Evolutionary conservation across 768 basidiomycete genomes (phyloP).

Genomic region (Pisolithus orientalis): DNA sequence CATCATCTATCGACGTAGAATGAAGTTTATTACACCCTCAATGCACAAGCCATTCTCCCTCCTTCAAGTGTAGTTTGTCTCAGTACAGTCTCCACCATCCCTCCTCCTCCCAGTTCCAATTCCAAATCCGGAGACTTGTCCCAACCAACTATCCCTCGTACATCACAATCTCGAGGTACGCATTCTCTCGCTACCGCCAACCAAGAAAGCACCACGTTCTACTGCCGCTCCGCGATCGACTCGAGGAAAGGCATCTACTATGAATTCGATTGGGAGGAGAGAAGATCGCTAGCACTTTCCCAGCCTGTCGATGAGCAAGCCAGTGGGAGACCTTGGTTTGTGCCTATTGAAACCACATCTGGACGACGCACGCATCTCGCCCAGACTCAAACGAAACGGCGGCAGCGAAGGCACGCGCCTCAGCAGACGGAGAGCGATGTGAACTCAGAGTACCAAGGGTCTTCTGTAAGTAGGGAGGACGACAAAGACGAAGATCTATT

Average conservation of each 20-base stretch:
- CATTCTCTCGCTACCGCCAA: conserved; percentile 7
- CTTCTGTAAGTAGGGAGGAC: neutral
- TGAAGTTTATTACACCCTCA: conserved; percentile 66
- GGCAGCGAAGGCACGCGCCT: conserved; percentile 18
- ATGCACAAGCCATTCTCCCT: conserved; percentile 40
- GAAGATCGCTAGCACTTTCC: conserved; percentile 35
- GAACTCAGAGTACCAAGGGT: conserved; percentile 20
- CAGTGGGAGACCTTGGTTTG: conserved; percentile 43
- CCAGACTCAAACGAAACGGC: conserved; percentile 17
- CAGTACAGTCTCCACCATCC: conserved; percentile 40
- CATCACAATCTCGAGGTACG: conserved; percentile 10
- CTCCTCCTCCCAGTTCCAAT: neutral
- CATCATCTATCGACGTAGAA: conserved; percentile 38
- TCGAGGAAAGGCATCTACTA: conserved; percentile 57
- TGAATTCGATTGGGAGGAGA: conserved; percentile 51
- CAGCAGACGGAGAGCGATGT: conserved; percentile 11
- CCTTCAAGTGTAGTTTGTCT: conserved; percentile 46
- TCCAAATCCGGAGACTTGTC: conserved; percentile 5
- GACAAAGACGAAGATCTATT: conserved; percentile 19
- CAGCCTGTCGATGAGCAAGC: conserved; percentile 21
- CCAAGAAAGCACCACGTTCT: conserved; percentile 33
- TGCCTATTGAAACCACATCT: conserved; percentile 22
- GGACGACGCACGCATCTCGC: conserved; percentile 3
- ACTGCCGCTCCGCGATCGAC: conserved; percentile 55
- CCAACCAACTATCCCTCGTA: conserved; percentile 3